Evolutionary conservation across 2,329 filamentous ascomycete species (phyloP).

Genomic region (Magnaporthales sp.): DNA sequence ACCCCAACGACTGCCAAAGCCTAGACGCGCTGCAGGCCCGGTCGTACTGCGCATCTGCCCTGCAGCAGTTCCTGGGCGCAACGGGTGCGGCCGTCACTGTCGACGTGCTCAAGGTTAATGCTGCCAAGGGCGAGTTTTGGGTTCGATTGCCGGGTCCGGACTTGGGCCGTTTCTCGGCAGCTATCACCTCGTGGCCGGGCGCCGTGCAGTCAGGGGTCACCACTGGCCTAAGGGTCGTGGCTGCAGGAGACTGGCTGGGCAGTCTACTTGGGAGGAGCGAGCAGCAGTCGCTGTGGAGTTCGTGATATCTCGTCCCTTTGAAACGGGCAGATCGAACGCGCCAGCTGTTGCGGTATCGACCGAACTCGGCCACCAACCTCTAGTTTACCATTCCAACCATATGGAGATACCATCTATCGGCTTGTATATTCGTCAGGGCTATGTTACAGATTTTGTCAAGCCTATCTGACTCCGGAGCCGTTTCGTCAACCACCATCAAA

Average conservation of each 20-base stretch:
- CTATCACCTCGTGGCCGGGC: conserved; percentile 56
- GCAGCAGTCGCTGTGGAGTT: conserved; percentile 40
- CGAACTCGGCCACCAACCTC: background rate
- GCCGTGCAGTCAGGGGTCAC: conserved; percentile 26
- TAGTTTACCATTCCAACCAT: background rate
- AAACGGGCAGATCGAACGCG: background rate
- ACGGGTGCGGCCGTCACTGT: conserved; percentile 58
- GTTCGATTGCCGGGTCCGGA: conserved; percentile 56
- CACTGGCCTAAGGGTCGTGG: conserved; percentile 44
- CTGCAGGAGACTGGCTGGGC: conserved; percentile 57
- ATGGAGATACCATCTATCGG: background rate
- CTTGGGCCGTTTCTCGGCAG: conserved; percentile 50
- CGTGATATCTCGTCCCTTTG: conserved; percentile 17
- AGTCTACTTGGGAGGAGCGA: conserved; percentile 43
- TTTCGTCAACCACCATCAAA: background rate
- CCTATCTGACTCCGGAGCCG: background rate
- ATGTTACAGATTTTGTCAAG: background rate
- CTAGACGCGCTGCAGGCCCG: conserved; percentile 57
- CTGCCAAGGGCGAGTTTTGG: conserved; percentile 45
- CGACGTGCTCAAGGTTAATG: conserved; percentile 58
- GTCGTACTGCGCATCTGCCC: conserved; percentile 52
- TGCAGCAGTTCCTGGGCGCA: conserved; percentile 61
- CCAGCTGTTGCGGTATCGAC: background rate
- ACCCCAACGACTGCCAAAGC: conserved; percentile 10
- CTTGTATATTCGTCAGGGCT: background rate